Evolutionary conservation across 1,284 basidiomycete species (phyloP).

Genomic region (Cryptococcus neoformans): DNA sequence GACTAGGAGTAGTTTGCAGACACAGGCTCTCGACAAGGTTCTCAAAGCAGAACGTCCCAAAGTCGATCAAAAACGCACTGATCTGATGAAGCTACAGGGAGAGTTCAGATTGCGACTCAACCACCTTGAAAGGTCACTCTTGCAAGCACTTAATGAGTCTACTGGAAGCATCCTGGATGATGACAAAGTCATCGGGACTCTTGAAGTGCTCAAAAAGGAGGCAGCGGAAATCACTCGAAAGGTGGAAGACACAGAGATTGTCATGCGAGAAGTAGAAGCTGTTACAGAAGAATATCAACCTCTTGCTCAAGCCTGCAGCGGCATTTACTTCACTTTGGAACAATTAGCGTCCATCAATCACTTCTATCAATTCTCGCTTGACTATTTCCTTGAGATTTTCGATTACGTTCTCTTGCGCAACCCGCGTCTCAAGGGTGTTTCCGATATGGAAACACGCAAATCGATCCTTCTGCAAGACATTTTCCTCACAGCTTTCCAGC

Average conservation of each 20-base stretch:
- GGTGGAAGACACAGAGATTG: conserved; percentile 94
- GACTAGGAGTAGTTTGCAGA: conserved; percentile 97
- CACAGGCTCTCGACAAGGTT: conserved; percentile 95
- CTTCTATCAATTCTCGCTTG: conserved; percentile 98
- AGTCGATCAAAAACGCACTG: conserved; percentile 94
- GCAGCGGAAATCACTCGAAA: conserved; percentile 95
- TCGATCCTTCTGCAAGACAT: conserved; percentile 85
- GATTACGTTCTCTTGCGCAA: conserved; percentile 91
- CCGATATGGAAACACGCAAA: conserved; percentile 70
- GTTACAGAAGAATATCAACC: conserved; percentile 94
- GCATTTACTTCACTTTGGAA: conserved; percentile 96
- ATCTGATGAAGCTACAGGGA: conserved; percentile 97
- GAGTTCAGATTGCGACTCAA: conserved; percentile 93
- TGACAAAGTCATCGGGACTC: conserved; percentile 96
- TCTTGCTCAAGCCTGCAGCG: conserved; percentile 92
- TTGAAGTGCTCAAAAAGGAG: conserved; percentile 96
- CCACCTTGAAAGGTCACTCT: conserved; percentile 86
- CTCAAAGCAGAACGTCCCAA: conserved; percentile 96
- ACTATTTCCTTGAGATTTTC: conserved; percentile 98
- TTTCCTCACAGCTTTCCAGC: conserved; percentile 83
- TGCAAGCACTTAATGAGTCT: conserved; percentile 96
- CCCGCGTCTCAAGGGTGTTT: conserved; percentile 75
- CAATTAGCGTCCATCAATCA: conserved; percentile 92
- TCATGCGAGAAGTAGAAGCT: conserved; percentile 95
- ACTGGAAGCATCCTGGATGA: conserved; percentile 97